These are phyloP conservation scores for Calocybe gambosa DNA, from an alignment of 1,284 basidiomycete genomes.

Conservation along the genomic window DNA sequence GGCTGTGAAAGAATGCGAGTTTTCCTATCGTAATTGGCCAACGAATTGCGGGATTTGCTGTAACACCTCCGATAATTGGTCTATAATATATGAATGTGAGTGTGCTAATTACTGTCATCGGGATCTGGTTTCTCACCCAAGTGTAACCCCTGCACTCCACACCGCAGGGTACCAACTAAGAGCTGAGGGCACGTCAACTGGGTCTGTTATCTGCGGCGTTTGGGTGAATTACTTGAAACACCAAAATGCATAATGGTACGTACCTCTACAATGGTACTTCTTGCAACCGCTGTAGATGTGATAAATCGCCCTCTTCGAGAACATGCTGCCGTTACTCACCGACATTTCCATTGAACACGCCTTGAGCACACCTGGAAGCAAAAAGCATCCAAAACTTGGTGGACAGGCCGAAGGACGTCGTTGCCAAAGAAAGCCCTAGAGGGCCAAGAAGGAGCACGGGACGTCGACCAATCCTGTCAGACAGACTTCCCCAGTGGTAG, in stretches of 20 bases:
- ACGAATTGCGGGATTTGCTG: conserved; percentile 11
- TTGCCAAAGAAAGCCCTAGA: conserved; percentile 28
- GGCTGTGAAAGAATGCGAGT: conserved; percentile 24
- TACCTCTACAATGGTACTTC: conserved; percentile 41
- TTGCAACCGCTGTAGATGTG: conserved; percentile 27
- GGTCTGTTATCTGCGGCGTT: conserved; percentile 31
- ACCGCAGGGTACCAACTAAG: conserved; percentile 40
- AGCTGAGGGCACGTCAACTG: conserved; percentile 39
- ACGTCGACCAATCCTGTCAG: conserved; percentile 30
- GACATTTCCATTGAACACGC: conserved; percentile 30
- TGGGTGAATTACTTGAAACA: conserved; percentile 23
- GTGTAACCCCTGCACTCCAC: conserved; percentile 38
- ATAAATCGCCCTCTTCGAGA: conserved; percentile 27
- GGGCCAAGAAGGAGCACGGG: conserved; percentile 33
- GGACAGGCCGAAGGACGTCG: conserved; percentile 32
- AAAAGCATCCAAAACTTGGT: conserved; percentile 16
- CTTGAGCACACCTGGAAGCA: conserved; percentile 15
- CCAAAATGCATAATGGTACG: conserved; percentile 27
- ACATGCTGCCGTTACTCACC: conserved; percentile 17
- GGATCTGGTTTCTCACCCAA: conserved; percentile 28
- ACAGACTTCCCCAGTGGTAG: conserved; percentile 32
- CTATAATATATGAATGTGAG: conserved; percentile 21
- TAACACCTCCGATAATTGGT: conserved; percentile 26
- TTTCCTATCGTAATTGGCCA: conserved; percentile 21
- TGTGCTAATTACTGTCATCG: conserved; percentile 7